A percentile compares a stretch with the other conserved stretches of the same genome.
Conservation (phyloP, 2,329 filamentous ascomycete genomes). For the Zasmidium cellare region DNA sequence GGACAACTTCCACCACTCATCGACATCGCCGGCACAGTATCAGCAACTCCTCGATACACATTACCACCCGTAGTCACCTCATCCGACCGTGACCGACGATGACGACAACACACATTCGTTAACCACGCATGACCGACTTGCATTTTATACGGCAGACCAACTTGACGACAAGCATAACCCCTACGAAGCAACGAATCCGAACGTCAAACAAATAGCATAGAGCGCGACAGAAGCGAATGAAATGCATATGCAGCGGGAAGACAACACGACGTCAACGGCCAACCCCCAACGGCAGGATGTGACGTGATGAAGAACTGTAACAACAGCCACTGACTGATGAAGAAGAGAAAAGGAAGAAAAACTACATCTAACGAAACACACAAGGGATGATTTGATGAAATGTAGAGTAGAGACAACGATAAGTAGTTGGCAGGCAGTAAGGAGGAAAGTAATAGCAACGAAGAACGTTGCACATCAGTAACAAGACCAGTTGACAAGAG, state of each 20-base stretch:
- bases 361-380: neutral
- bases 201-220: constrained; percentile 13
- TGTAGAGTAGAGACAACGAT: neutral
- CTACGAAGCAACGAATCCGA: constrained; percentile 7
- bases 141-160: neutral
- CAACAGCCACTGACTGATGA: neutral
- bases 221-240: neutral
- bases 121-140: constrained; percentile 5
- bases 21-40: constrained; percentile 25
- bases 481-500: neutral
- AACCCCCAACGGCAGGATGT: neutral
- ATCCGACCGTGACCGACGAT: constrained; percentile 23
- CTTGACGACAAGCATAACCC: constrained; percentile 2
- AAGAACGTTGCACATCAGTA: neutral
- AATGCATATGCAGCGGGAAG: neutral
- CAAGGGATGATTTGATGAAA: neutral
- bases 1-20: constrained; percentile 29
- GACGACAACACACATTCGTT: constrained; percentile 4
- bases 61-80: constrained; percentile 34
- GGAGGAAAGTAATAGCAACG: neutral
- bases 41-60: constrained; percentile 23
- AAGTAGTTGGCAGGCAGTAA: neutral
- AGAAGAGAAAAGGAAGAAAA: too few relatives aligned
- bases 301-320: neutral
- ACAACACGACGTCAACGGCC: neutral